Conservation (phyloP, 2,329 filamentous ascomycete species). For the Neocucurbitaria cava region DNA sequence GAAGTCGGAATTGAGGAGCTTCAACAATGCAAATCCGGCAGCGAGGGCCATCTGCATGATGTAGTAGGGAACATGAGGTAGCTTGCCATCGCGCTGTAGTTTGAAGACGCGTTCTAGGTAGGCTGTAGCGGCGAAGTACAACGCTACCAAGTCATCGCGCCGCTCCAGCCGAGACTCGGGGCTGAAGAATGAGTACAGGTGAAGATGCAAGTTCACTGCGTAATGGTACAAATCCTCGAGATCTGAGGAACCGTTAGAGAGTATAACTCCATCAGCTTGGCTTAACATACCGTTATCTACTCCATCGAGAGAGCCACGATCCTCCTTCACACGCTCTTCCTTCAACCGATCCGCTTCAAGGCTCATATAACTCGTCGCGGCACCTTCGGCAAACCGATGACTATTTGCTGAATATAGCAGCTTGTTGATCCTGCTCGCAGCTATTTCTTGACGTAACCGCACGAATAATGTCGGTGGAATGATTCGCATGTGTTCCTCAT, state of each 20-base stretch:
- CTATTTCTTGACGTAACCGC: slow-evolving; percentile 48
- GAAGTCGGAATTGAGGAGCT: slow-evolving; percentile 78
- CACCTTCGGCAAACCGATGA: slow-evolving; percentile 38
- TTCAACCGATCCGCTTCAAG: slow-evolving; percentile 46
- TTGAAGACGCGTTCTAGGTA: slow-evolving; percentile 69
- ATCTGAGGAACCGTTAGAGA: slow-evolving; percentile 48
- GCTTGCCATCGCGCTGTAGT: slow-evolving; percentile 61
- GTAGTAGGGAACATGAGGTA: slow-evolving; percentile 75
- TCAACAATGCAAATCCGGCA: slow-evolving; percentile 77
- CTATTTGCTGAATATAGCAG: slow-evolving; percentile 45
- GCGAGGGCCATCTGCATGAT: slow-evolving; percentile 87
- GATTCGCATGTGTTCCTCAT: slow-evolving; percentile 47
- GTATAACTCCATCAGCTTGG: slow-evolving; percentile 35
- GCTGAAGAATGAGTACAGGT: slow-evolving; percentile 82
- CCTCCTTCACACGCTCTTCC: slow-evolving; percentile 37
- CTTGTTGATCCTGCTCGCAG: slow-evolving; percentile 47
- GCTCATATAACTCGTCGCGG: slow-evolving; percentile 43
- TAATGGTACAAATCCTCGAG: slow-evolving; percentile 69
- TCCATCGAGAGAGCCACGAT: slow-evolving; percentile 36
- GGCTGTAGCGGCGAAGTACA: slow-evolving; percentile 74
- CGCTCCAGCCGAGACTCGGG: slow-evolving; percentile 68
- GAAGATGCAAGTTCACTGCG: slow-evolving; percentile 76
- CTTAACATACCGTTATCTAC: slow-evolving; percentile 40
- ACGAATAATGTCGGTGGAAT: slow-evolving; percentile 46
- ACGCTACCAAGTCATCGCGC: slow-evolving; percentile 72